phyloP scores from a whole-genome alignment of 2,329 filamentous ascomycete genomes.

The Trichophyton benhamiae region DNA sequence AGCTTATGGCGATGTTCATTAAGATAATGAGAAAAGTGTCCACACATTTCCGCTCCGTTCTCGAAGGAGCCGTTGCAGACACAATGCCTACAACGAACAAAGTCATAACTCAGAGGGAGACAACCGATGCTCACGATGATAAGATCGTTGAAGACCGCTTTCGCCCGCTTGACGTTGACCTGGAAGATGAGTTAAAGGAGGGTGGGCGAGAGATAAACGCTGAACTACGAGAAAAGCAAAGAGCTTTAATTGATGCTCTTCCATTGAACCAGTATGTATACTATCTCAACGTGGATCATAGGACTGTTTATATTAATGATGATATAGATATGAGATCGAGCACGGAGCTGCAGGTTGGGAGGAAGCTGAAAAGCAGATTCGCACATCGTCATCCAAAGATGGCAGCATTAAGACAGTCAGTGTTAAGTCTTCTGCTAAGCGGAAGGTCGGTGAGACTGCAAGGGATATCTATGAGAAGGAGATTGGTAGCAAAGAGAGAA shows the following conservation, averaged over 20 bases:
- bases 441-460: conserved; percentile 53
- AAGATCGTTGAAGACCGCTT: conserved; percentile 55
- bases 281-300: background rate
- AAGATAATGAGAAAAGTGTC: conserved; percentile 87
- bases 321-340: conserved; percentile 34
- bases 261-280: conserved; percentile 67
- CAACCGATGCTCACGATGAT: conserved; percentile 55
- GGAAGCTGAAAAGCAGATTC: conserved; percentile 62
- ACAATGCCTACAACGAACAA: conserved; percentile 47
- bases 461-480: conserved; percentile 38
- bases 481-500: conserved; percentile 32
- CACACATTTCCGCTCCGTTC: conserved; percentile 59
- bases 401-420: conserved; percentile 48
- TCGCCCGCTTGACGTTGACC: conserved; percentile 54
- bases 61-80: conserved; percentile 60
- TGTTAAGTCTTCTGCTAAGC: conserved; percentile 63
- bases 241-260: conserved; percentile 77
- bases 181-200: conserved; percentile 75
- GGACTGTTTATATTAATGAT: conserved; percentile 11
- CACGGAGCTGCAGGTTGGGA: conserved; percentile 42
- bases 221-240: conserved; percentile 64
- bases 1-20: conserved; percentile 91
- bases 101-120: conserved; percentile 24
- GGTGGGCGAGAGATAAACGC: conserved; percentile 64
- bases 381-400: conserved; percentile 40